Conservation (phyloP, 2,329 filamentous ascomycete genomes). For the Aspergillus aculeatinus region DNA sequence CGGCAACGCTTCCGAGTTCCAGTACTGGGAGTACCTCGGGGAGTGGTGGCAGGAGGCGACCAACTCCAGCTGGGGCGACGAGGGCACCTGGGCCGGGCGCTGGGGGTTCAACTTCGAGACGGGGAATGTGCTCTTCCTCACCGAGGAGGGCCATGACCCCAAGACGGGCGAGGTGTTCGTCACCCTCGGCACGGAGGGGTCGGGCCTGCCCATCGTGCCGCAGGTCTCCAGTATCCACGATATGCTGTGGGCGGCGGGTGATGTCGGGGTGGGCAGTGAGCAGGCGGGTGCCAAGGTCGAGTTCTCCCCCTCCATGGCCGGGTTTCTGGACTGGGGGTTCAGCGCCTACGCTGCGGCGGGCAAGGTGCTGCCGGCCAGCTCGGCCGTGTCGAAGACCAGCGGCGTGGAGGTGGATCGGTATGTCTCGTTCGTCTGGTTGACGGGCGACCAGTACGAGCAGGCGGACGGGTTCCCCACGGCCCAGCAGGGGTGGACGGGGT, state of each 20-base stretch:
- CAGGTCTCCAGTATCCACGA: slow-evolving; percentile 19
- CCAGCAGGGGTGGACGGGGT: slow-evolving; percentile 19
- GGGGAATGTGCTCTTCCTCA: slow-evolving; percentile 17
- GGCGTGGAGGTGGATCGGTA: slow-evolving; percentile 18
- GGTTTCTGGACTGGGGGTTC: slow-evolving; percentile 22
- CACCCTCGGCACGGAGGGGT: slow-evolving; percentile 20
- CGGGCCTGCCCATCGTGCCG: slow-evolving; percentile 8
- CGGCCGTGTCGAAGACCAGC: slow-evolving; percentile 15
- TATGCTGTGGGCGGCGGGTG: slow-evolving; percentile 20
- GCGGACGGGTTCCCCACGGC: slow-evolving; percentile 14
- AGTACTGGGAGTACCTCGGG: slow-evolving; percentile 23
- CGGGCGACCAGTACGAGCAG: slow-evolving; percentile 15
- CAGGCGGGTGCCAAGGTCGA: slow-evolving; percentile 3
- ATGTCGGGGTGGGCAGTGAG: background rate
- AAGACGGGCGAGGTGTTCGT: slow-evolving; percentile 17
- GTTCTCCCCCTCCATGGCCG: slow-evolving; percentile 21
- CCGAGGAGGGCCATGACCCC: slow-evolving; percentile 17
- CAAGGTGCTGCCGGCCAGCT: slow-evolving; percentile 17
- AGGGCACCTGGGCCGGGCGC: slow-evolving; percentile 21
- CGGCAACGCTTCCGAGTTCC: slow-evolving; percentile 7
- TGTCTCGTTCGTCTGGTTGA: slow-evolving; percentile 20
- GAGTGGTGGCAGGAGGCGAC: slow-evolving; percentile 21
- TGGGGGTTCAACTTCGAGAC: slow-evolving; percentile 24
- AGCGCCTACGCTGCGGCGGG: slow-evolving; percentile 20
- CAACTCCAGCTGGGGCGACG: slow-evolving; percentile 21